Evolutionary conservation across 148 eudicot genomes (phyloP).

Genomic region (Chenopodium quinoa): DNA sequence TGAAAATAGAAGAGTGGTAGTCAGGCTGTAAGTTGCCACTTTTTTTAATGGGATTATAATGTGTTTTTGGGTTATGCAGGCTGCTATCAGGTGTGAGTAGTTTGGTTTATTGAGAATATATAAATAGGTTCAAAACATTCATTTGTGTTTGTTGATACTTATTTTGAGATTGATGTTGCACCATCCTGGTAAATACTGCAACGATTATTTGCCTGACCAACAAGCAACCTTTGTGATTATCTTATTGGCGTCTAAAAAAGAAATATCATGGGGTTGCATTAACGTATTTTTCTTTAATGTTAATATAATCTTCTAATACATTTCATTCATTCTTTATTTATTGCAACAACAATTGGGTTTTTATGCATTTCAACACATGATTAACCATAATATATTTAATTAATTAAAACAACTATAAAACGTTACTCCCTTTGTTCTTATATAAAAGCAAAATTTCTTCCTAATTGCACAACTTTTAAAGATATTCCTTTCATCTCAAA

Average conservation of each 20-base stretch:
- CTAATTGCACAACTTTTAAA: too few relatives aligned
- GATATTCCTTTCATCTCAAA: too few relatives aligned
- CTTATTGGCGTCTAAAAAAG: background rate
- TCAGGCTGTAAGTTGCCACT: background rate
- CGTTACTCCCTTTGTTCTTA: too few relatives aligned
- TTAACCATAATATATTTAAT: too few relatives aligned
- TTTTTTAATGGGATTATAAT: background rate
- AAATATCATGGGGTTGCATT: too few relatives aligned
- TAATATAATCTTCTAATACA: too few relatives aligned
- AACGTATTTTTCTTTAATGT: too few relatives aligned
- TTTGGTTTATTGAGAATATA: conserved; percentile 4
- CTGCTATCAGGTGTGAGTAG: background rate
- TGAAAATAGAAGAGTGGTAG: background rate
- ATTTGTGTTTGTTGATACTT: background rate
- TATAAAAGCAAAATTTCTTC: too few relatives aligned
- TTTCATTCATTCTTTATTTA: too few relatives aligned
- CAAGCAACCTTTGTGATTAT: background rate
- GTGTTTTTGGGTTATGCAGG: background rate
- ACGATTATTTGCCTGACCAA: background rate
- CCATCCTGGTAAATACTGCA: conserved; percentile 1
- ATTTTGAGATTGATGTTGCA: conserved; percentile 1
- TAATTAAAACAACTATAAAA: too few relatives aligned
- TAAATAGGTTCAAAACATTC: background rate
- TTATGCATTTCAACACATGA: too few relatives aligned
- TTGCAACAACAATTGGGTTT: too few relatives aligned